phyloP scores from a whole-genome alignment of 2,329 filamentous ascomycete genomes.

The Metarhizium sp. region DNA sequence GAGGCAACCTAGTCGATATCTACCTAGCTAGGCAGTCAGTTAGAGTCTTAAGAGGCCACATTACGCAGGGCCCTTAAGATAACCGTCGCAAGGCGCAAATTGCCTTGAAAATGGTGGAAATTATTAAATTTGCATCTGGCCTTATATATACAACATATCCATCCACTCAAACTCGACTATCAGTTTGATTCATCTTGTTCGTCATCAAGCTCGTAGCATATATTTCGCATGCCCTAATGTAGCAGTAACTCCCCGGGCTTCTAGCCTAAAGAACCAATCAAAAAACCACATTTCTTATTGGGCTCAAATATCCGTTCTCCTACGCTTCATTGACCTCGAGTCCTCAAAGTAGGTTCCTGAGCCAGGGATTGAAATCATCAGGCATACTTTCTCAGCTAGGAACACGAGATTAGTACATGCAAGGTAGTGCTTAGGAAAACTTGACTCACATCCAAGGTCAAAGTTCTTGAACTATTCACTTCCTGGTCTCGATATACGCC shows the following conservation, averaged over 20 bases:
- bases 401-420: neutral
- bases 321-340: too few species aligned
- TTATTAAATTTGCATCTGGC: neutral
- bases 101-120: neutral
- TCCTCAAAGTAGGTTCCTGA: too few species aligned
- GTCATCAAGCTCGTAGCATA: neutral
- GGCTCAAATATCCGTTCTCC: too few species aligned
- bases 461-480: slow-evolving; percentile 80
- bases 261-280: neutral
- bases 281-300: too few species aligned
- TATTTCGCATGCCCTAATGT: neutral
- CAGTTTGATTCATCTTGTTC: neutral
- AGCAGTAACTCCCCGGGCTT: neutral
- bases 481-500: slow-evolving; percentile 93
- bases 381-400: neutral
- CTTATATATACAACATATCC: neutral
- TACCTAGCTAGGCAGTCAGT: neutral
- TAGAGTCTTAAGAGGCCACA: neutral
- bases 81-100: neutral
- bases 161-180: neutral
- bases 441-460: slow-evolving; percentile 86
- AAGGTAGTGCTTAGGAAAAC: neutral
- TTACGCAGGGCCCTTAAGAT: too few species aligned
- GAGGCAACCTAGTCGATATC: neutral
- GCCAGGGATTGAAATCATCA: neutral